Evolutionary conservation across 2,329 filamentous ascomycete genomes (phyloP).

Genomic region (Chrysoporthe puriensis): DNA sequence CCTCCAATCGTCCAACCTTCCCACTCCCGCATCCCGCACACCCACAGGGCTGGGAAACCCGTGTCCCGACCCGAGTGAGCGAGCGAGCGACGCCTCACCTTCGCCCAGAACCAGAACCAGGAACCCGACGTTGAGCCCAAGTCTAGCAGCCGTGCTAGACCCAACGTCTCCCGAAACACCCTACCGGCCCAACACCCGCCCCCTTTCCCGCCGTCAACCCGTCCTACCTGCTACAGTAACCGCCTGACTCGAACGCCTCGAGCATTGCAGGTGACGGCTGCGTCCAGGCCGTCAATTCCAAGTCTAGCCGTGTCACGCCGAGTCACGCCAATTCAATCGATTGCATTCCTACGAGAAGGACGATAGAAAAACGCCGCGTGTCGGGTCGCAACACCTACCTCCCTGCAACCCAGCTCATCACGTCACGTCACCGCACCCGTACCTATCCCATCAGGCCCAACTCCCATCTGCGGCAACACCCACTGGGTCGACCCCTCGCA

Average conservation of each 20-base stretch:
- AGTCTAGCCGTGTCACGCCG: conserved; percentile 1
- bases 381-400: conserved; percentile 2
- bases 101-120: not conserved
- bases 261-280: conserved; percentile 16
- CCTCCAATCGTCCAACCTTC: conserved; percentile 4
- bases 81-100: conserved; percentile 9
- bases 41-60: conserved; percentile 8
- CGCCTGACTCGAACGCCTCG: conserved; percentile 12
- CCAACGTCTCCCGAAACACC: conserved; percentile 22
- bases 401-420: conserved; percentile 5
- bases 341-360: not conserved
- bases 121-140: not conserved
- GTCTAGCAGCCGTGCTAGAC: conserved; percentile 4
- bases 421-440: conserved; percentile 9
- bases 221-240: not conserved
- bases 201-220: conserved; percentile 13
- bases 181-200: conserved; percentile 20
- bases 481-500: not conserved
- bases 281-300: not conserved
- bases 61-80: conserved; percentile 19
- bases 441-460: not conserved
- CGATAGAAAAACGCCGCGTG: conserved; percentile 1
- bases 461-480: not conserved
- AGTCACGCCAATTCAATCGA: conserved; percentile 2
- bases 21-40: not conserved